Evolutionary conservation across 306 rosid genomes (phyloP), one percentile per base, ranked within the genome.

Genomic region (Fragaria ananassa): DNA sequence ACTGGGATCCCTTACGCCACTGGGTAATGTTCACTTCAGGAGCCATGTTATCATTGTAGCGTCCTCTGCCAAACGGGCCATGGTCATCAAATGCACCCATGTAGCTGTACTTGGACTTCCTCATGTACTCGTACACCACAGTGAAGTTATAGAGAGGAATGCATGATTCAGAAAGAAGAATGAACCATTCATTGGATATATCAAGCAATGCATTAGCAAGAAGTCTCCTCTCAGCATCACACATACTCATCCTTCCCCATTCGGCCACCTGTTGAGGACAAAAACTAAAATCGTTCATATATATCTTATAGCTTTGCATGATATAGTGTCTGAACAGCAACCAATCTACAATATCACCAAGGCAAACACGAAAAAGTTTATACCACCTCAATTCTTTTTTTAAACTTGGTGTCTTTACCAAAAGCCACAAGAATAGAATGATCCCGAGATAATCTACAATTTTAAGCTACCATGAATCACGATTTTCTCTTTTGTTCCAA

Each of bases 221-320:
- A 68, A 95, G 97, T 85, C 98, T 83, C 84, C 88, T 89, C 87
- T 95, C 98, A 0, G 99, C 99, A 70, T 96, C 99, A 64, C 96
- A 88, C 90, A 96, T 96, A 79, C 93, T 96, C 98, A 92, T 91
- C 83, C 83, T 88, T 82, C 99, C 99, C 99, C 99, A 96, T 82
- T 92, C 96, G 1, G 97, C 80, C 71, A 92, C 50, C 99, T 96
- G 85, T 82, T 49, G 58, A 67, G 75, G 71, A 81, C 47, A 78
- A 74, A 13, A 8, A 65, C 56, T 68, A 56, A 41, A 74, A 60
- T 5, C 21, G 27, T 34, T 71, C 54, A 61, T 58, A 27, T 35
- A 61, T 41, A 37, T 39, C 2, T 6, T 12, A 39, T 12, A 39
- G 21, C 14, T n/a, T 6, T 71, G 75, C 65, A 71, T 10, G 19